phyloP scores from a whole-genome alignment of 192 early-diverging fungal species.

The Umbelopsis sp. region DNA sequence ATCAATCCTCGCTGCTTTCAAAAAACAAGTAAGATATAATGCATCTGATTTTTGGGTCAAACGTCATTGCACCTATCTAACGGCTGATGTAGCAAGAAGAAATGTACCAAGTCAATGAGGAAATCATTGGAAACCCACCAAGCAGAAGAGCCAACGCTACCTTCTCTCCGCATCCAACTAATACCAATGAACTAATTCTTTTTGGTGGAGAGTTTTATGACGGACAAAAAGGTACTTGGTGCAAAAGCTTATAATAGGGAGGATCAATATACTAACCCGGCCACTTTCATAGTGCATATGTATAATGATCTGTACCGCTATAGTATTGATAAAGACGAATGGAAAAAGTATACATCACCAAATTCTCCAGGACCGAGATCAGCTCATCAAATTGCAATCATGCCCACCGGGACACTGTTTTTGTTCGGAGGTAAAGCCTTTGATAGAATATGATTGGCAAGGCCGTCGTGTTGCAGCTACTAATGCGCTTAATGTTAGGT shows the following conservation, averaged over 20 bases:
- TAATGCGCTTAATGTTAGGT: slow-evolving; percentile 24
- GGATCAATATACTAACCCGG: neutral
- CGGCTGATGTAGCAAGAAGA: slow-evolving; percentile 44
- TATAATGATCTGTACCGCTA: slow-evolving; percentile 69
- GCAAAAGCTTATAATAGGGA: neutral
- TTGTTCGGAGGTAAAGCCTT: slow-evolving; percentile 59
- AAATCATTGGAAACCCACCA: slow-evolving; percentile 48
- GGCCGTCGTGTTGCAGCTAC: neutral
- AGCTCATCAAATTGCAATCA: slow-evolving; percentile 67
- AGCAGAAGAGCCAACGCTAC: slow-evolving; percentile 62
- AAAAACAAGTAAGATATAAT: slow-evolving; percentile 43
- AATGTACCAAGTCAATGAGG: slow-evolving; percentile 58
- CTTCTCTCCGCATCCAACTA: slow-evolving; percentile 63
- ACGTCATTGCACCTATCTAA: slow-evolving; percentile 5
- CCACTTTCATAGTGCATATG: slow-evolving; percentile 32
- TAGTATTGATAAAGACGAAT: slow-evolving; percentile 73
- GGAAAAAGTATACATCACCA: slow-evolving; percentile 65
- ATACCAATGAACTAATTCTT: slow-evolving; percentile 59
- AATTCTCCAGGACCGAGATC: slow-evolving; percentile 70
- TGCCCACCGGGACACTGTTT: slow-evolving; percentile 61
- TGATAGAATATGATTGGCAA: neutral
- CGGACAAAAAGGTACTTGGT: slow-evolving; percentile 42
- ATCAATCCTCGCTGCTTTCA: slow-evolving; percentile 60
- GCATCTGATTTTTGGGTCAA: neutral
- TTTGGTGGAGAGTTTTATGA: slow-evolving; percentile 75